phyloP scores from a whole-genome alignment of 2,329 filamentous ascomycete species.

The Fusarium udum region DNA sequence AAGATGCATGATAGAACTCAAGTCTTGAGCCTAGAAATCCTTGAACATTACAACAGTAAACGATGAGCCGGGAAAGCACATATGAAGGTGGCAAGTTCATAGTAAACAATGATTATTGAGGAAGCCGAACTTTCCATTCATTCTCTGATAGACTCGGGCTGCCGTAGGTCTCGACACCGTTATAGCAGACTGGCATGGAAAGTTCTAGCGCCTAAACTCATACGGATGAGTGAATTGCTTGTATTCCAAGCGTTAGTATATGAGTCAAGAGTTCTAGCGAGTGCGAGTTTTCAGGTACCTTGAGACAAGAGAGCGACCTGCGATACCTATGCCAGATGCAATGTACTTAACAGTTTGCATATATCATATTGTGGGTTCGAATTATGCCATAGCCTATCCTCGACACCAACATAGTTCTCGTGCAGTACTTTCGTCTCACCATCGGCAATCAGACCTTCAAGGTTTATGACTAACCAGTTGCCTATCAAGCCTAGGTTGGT shows the following conservation, averaged over 20 bases:
- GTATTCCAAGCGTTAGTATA: constrained; percentile 65
- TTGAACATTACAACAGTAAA: background rate
- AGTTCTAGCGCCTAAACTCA: constrained; percentile 60
- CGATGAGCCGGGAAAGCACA: background rate
- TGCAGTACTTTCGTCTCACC: background rate
- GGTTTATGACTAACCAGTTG: background rate
- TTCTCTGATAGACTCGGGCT: constrained; percentile 72
- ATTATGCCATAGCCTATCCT: background rate
- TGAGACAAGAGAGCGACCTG: constrained; percentile 64
- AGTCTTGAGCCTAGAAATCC: too few species aligned
- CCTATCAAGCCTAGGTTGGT: background rate
- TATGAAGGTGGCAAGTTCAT: background rate
- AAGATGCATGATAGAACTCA: background rate
- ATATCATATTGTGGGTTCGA: constrained; percentile 47
- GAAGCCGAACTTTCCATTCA: constrained; percentile 48
- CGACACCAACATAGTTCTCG: background rate
- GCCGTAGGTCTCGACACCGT: constrained; percentile 57
- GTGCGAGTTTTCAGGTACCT: constrained; percentile 68
- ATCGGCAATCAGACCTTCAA: background rate
- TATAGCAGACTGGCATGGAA: constrained; percentile 69
- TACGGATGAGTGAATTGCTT: constrained; percentile 48
- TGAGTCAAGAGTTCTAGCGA: constrained; percentile 71
- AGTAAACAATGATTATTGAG: background rate
- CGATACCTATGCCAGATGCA: constrained; percentile 51
- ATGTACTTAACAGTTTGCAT: constrained; percentile 51